Base-by-base conservation (phyloP, 768 basidiomycete species). In the Phlegmacium glaucopus region DNA sequence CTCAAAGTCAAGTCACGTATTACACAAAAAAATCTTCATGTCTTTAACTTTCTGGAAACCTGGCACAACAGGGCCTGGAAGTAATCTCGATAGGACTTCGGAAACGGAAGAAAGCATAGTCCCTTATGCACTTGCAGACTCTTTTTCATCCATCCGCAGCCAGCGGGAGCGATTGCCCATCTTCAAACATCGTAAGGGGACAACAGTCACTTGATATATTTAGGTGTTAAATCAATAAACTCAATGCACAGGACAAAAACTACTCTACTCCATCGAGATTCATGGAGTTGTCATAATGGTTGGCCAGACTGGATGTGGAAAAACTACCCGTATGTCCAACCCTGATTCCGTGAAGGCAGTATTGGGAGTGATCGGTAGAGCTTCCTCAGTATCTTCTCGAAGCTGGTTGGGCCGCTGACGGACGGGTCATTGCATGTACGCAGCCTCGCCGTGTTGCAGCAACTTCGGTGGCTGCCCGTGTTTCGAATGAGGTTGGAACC, bases 281-380 rank as follows among this genome's bases (percentile, higher is more conserved):
- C 78, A 86, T 60, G 86, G 87, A 4, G 87, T 94, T 8, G 76
- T 85, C 2, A 90, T 97, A 42, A 84, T 98, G 5, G 89, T 95
- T 8, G 95, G 90, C 8, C 90, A 97, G 59, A 98, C 96, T 0
- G 96, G 96, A 3, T 96, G 90, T 49, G 96, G 96, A 39, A 98
- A 99, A 70, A 95, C 94, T 6, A 99, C 95, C 53, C 95, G 94
- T 95, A 54, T 63, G 88, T 75, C 26, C 37, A 25, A 49, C 35
- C 10, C 25, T 43, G 18, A 32, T 27, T 8, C 34, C 37, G 55
- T 37, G 48, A 26, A 38, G 25, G 34, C 45, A 34, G 44, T 38
- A 36, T 44, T 53, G 47, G 51, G 51, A 58, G 51, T 60, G 48
- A 34, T 58, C 45, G 44, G 42, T 54, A 97, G 93, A 99, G 66